phyloP scores from a whole-genome alignment of 1,284 basidiomycete genomes.

The Tilletiaria anomala region DNA sequence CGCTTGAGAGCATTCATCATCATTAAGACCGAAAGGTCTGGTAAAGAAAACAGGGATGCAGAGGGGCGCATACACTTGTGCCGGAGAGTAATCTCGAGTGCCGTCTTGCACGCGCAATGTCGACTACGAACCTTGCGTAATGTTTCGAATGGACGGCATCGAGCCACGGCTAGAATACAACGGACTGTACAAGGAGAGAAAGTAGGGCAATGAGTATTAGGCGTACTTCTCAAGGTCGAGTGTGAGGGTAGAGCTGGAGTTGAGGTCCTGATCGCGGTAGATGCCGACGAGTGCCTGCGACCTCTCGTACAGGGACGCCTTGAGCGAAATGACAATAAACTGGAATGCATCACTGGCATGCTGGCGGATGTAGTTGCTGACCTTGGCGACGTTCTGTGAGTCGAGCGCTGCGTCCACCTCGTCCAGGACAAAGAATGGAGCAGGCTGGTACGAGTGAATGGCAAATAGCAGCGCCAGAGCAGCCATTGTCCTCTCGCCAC shows the following conservation, averaged over 20 bases:
- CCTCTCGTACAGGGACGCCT: slow-evolving; percentile 62
- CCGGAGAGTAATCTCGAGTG: no score
- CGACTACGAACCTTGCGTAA: no score
- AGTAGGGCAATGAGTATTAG: no score
- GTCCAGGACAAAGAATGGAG: slow-evolving; percentile 96
- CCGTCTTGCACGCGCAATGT: no score
- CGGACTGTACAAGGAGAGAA: no score
- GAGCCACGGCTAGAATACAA: no score
- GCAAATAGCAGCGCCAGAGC: slow-evolving; percentile 88
- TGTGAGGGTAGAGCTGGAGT: slow-evolving; percentile 74
- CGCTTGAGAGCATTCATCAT: no score
- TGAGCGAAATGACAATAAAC: slow-evolving; percentile 93
- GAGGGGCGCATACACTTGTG: no score
- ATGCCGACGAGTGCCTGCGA: slow-evolving; percentile 84
- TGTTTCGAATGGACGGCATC: no score
- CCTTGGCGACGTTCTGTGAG: slow-evolving; percentile 32
- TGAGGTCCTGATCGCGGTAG: slow-evolving; percentile 80
- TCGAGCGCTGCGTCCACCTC: slow-evolving; percentile 87
- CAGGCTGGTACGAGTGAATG: slow-evolving; percentile 83
- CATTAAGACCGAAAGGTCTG: no score
- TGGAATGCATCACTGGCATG: slow-evolving; percentile 55
- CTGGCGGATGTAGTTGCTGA: slow-evolving; percentile 33
- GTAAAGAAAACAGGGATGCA: no score
- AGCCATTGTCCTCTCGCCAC: slow-evolving; percentile 96
- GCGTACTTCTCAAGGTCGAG: slow-evolving; percentile 55